Conservation (phyloP, 768 basidiomycete species). For the Exidia glandulosa region DNA sequence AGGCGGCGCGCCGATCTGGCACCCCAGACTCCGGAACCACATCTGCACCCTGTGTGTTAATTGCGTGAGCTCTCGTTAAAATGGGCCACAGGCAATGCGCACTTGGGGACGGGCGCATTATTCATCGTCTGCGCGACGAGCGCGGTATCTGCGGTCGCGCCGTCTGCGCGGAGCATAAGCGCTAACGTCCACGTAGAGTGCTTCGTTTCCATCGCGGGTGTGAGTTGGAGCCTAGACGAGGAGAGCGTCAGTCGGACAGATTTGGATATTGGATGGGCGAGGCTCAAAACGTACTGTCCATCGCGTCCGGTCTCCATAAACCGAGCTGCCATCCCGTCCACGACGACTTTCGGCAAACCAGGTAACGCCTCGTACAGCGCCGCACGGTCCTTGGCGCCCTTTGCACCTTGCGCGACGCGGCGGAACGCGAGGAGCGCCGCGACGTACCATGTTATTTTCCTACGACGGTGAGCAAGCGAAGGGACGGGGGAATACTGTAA, state of each 20-base stretch:
- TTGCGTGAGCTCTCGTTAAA: not conserved
- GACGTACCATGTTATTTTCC: slow-evolving; percentile 71
- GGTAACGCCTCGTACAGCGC: slow-evolving; percentile 45
- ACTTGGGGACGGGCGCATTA: slow-evolving; percentile 49
- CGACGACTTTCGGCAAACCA: slow-evolving; percentile 46
- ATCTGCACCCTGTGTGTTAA: not conserved
- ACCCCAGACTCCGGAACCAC: slow-evolving; percentile 31
- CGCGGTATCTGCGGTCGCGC: slow-evolving; percentile 59
- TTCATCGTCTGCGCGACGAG: slow-evolving; percentile 65
- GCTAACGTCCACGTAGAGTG: slow-evolving; percentile 73
- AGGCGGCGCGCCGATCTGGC: slow-evolving; percentile 49
- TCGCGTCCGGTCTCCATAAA: slow-evolving; percentile 69
- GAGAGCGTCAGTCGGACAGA: slow-evolving; percentile 15
- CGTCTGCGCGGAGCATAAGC: slow-evolving; percentile 68
- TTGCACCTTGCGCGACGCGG: slow-evolving; percentile 29
- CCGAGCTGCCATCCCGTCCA: slow-evolving; percentile 64
- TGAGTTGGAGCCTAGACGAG: slow-evolving; percentile 42
- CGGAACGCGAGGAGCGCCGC: slow-evolving; percentile 71
- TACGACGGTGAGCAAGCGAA: slow-evolving; percentile 16
- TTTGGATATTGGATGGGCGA: not conserved
- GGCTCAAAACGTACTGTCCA: not conserved
- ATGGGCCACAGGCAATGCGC: slow-evolving; percentile 26
- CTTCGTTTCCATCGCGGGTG: slow-evolving; percentile 58
- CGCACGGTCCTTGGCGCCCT: slow-evolving; percentile 35
- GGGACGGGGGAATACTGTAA: too few relatives aligned